Conservation (phyloP, 2,329 filamentous ascomycete genomes). For the Drechslera avenae region DNA sequence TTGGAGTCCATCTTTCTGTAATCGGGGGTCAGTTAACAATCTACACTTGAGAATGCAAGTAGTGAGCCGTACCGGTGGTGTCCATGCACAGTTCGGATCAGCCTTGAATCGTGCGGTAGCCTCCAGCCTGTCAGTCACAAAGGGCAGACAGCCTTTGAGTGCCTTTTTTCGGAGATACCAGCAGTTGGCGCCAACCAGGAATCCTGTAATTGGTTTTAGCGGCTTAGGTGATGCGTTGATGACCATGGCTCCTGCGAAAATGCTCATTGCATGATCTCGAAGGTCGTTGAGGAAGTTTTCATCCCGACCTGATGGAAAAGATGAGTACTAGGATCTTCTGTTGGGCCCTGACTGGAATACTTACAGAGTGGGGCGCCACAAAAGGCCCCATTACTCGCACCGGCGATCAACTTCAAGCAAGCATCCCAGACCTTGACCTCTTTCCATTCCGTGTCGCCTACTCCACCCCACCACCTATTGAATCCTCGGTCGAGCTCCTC, state of each 20-base stretch:
- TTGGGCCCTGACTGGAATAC: neutral
- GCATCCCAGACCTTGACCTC: constrained; percentile 21
- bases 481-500: constrained; percentile 19
- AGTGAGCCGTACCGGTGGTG: constrained; percentile 12
- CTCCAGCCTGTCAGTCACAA: constrained; percentile 20
- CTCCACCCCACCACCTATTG: constrained; percentile 16
- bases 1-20: constrained; percentile 22
- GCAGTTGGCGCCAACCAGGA: constrained; percentile 14
- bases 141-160: constrained; percentile 17
- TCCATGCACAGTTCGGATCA: constrained; percentile 16
- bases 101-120: constrained; percentile 20
- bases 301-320: constrained; percentile 11
- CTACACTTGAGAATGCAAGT: neutral
- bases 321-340: neutral
- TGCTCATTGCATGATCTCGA: constrained; percentile 20
- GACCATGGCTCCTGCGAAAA: constrained; percentile 21
- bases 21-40: neutral
- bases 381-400: constrained; percentile 22
- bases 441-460: constrained; percentile 17
- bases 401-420: constrained; percentile 18
- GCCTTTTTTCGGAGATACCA: constrained; percentile 16
- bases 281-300: constrained; percentile 17
- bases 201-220: constrained; percentile 17
- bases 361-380: constrained; percentile 23
- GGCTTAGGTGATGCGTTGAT: constrained; percentile 19